These are phyloP conservation scores for Pseudocercospora fijiensis DNA, from an alignment of 2,329 filamentous ascomycete genomes.

Conservation along the genomic window DNA sequence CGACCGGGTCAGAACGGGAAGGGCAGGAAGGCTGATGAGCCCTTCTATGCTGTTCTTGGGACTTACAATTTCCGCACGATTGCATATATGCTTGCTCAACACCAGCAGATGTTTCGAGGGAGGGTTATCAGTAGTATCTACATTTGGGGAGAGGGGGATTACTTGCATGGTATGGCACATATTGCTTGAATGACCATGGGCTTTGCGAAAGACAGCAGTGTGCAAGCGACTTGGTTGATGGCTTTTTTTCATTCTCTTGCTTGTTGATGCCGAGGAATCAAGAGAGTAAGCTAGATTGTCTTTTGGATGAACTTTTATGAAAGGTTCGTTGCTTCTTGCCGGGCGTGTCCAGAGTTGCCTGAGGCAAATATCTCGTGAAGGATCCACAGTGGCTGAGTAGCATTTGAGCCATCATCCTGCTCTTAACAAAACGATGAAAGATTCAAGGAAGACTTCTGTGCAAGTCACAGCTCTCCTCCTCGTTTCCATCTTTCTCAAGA, in stretches of 20 bases:
- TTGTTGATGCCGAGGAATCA: not conserved
- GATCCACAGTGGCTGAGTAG: too few species aligned
- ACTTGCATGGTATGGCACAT: not conserved
- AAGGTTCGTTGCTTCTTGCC: not conserved
- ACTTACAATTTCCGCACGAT: not conserved
- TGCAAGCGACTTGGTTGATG: not conserved
- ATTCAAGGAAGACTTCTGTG: too few species aligned
- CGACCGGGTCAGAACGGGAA: not conserved
- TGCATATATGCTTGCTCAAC: not conserved
- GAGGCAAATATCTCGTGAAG: too few species aligned
- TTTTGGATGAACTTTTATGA: not conserved
- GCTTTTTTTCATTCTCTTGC: not conserved
- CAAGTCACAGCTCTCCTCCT: too few species aligned
- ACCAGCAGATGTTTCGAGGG: not conserved
- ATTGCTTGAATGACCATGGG: not conserved
- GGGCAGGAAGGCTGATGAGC: not conserved
- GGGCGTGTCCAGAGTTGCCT: too few species aligned
- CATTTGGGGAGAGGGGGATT: not conserved
- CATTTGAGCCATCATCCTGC: too few species aligned
- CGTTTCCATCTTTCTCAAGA: too few species aligned
- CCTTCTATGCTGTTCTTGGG: not conserved
- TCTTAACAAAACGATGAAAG: too few species aligned
- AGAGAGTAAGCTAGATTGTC: not conserved
- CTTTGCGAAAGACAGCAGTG: not conserved
- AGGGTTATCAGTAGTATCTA: conserved; percentile 1